Evolutionary conservation across 192 early-diverging fungal genomes (phyloP), one percentile per base, ranked within the genome.

Genomic region (Phycomyces nitens): DNA sequence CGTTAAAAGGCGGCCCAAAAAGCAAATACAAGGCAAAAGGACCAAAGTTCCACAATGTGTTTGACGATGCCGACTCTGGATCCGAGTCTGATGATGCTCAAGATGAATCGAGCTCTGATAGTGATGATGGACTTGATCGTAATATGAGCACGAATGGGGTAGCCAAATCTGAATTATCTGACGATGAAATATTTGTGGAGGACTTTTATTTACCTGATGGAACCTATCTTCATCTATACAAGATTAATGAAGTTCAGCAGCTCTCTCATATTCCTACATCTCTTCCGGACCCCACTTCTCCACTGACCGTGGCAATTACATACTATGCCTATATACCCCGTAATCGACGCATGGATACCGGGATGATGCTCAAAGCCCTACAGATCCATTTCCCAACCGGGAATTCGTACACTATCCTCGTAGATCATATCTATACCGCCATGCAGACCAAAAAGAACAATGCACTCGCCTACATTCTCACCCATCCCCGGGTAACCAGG

Each of bases 401-500:
- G 22, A 58, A 62, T 34, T 44, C 53, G 0, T 69, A 57, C 14
- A 56, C 60, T 3, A 49, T 61, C 5, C 16, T 69, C 3, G 9
- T 69, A 15, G 60, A 69, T 6, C 2, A 42, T 21, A 10, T 41
- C 21, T 16, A 39, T 53, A 3, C 41, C n/a, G 9, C 2, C 0
- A 0, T 22, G 2, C 4, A 8, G 12, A 3, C 29, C 18, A 20
- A 5, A 16, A 22, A 57, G 44, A 3, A 43, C 23, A 49, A 51
- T 49, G 38, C 38, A 44, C 21, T 56, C n/a, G 27, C 52, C 14
- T 18, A 26, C n/a, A 18, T 69, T 2, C 27, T 69, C 4, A 69
- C 66, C 0, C 21, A 60, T 26, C 58, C 66, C 6, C 29, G 8
- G 5, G 47, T 69, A 1, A 2, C 47, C 0, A 21, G 66, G 26